Percentiles rank a stretch among this genome's conserved stretches.
phyloP scores from a whole-genome alignment of 805 yeast species.

The Starmerella bacillaris region DNA sequence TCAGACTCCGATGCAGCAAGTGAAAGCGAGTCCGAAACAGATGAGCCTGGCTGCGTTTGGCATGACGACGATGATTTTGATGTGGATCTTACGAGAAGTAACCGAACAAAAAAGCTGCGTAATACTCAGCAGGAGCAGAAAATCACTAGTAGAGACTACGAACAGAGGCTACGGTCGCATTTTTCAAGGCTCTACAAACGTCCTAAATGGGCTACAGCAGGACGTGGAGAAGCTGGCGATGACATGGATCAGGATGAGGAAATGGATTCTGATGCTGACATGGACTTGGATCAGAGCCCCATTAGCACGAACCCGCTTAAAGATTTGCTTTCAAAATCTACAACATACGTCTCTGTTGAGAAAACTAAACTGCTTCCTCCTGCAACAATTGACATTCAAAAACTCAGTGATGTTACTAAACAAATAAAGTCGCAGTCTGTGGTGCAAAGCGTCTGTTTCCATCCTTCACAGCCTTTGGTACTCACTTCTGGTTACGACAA shows the following conservation, averaged over 20 bases:
- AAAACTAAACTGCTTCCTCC: slow-evolving; percentile 45
- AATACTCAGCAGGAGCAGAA: slow-evolving; percentile 34
- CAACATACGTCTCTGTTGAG: slow-evolving; percentile 17
- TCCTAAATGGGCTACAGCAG: slow-evolving; percentile 55
- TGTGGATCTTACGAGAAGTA: slow-evolving; percentile 41
- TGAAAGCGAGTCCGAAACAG: slow-evolving; percentile 18
- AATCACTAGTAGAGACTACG: slow-evolving; percentile 44
- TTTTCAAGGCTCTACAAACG: slow-evolving; percentile 55
- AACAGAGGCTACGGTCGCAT: slow-evolving; percentile 51
- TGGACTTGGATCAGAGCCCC: slow-evolving; percentile 19
- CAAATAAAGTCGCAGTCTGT: slow-evolving; percentile 55
- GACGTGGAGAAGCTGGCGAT: slow-evolving; percentile 10
- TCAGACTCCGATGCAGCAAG: slow-evolving; percentile 25
- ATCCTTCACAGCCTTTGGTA: slow-evolving; percentile 62
- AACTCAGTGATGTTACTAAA: slow-evolving; percentile 74
- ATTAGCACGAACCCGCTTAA: slow-evolving; percentile 20
- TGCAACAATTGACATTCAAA: slow-evolving; percentile 49
- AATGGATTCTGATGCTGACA: slow-evolving; percentile 13
- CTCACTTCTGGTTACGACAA: slow-evolving; percentile 87
- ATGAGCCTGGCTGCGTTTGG: slow-evolving; percentile 36
- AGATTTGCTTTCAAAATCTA: slow-evolving; percentile 19
- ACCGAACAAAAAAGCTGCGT: slow-evolving; percentile 56
- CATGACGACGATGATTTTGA: slow-evolving; percentile 59
- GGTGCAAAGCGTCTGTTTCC: slow-evolving; percentile 73
- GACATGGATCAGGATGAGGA: neutral